These are phyloP conservation scores for Iris macrosiphon DNA, from an alignment of 106 monocot genomes.

Conservation along the genomic window DNA sequence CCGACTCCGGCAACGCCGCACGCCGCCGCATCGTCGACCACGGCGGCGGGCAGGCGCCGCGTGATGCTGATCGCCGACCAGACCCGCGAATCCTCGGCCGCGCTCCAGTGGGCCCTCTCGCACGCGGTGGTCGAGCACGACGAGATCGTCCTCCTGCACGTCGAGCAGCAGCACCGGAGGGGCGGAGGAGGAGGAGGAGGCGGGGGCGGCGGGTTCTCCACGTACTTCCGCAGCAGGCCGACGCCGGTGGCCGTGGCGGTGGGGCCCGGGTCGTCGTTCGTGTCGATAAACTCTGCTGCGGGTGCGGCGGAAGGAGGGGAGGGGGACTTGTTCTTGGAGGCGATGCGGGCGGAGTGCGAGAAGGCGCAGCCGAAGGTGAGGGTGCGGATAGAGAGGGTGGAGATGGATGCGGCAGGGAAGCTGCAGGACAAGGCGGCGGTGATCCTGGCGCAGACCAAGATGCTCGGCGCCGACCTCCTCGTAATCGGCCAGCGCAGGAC, in stretches of 20 bases:
- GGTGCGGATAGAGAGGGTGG: slow-evolving; percentile 55
- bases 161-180: slow-evolving; percentile 16
- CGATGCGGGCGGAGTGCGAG: slow-evolving; percentile 50
- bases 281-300: neutral
- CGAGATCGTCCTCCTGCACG: slow-evolving; percentile 69
- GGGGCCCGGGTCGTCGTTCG: neutral
- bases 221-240: slow-evolving; percentile 19
- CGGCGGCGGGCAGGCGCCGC: slow-evolving; percentile 25
- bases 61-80: slow-evolving; percentile 68
- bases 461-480: slow-evolving; percentile 44
- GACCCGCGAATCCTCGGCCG: slow-evolving; percentile 50
- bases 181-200: too few relatives aligned
- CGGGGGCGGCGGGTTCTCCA: slow-evolving; percentile 22
- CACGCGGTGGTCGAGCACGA: slow-evolving; percentile 68
- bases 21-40: neutral
- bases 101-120: slow-evolving; percentile 74
- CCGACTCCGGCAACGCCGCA: neutral
- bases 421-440: slow-evolving; percentile 56
- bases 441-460: slow-evolving; percentile 39
- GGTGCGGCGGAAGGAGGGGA: slow-evolving; percentile 4
- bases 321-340: slow-evolving; percentile 48
- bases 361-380: slow-evolving; percentile 40
- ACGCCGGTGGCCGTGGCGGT: neutral
- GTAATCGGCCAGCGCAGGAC: slow-evolving; percentile 68
- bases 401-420: slow-evolving; percentile 32